Evolutionary conservation across 208 protist genomes (phyloP), one percentile per base, ranked within the genome.

Genomic region (Leishmania lainsoni): DNA sequence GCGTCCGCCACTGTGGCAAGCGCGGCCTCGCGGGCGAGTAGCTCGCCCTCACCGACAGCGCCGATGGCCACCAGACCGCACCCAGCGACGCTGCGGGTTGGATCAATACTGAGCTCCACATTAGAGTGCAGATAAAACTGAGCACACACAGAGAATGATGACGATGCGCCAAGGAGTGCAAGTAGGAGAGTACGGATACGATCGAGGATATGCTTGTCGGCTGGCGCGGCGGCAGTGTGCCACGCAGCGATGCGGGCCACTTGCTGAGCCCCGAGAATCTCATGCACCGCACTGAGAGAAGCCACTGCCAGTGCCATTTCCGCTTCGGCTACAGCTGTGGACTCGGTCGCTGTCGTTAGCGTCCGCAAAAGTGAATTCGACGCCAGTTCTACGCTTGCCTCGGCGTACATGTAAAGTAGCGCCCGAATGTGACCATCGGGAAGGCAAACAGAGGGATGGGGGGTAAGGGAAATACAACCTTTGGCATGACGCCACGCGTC

Each of bases 1-100:
- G 71, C 29, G 5, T 26, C 71, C 1, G 51, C 10, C 71, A 76
- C 4, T 1, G 54, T 68, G 42, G 75, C 35, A 26, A 79, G 42
- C 20, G 66, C 74, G 16, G n/a, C 32, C 73, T 94, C 91, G 4
- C 76, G 80, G 1, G 86, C 26, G 35, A 94, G 80, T 8, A 87
- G 80, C 68, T 77, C 79, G 20, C 88, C 91, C 69, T 89, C 91
- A 35, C 61, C n/a, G 49, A 94, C 82, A 0, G 77, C 17, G 9
- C 45, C 75, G 17, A 77, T 85, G 10, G 91, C 83, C 29, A 92
- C 75, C 29, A 94, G 65, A 1, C 91, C 91, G 4, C 77, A 70
- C 17, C 91, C 91, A 12, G 87, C 80, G 1, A 83, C 75, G n/a
- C 87, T 68, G 63, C 80, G 81, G 35, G 61, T 79, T 16, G 73